Evolutionary conservation across 495 filamentous ascomycete species (phyloP).

Genomic region (Penicillium chermesinum): DNA sequence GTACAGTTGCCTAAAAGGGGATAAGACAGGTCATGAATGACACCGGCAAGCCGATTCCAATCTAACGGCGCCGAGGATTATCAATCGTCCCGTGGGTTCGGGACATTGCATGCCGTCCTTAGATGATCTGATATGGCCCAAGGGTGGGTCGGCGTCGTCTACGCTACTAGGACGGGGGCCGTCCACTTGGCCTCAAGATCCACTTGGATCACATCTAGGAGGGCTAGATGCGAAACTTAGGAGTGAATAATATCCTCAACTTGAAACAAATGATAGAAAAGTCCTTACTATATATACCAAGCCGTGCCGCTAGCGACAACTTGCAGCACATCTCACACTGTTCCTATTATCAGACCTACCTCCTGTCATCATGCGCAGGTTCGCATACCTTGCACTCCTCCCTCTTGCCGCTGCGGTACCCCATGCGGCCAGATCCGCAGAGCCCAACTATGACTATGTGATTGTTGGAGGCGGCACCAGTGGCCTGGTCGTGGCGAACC

Average conservation of each 20-base stretch:
- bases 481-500: conserved; percentile 47
- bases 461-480: conserved; percentile 49
- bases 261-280: too few relatives aligned
- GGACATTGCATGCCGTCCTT: not conserved
- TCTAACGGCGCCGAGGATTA: not conserved
- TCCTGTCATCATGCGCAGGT: not conserved
- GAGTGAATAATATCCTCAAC: too few relatives aligned
- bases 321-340: too few relatives aligned
- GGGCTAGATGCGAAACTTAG: too few relatives aligned
- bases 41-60: not conserved
- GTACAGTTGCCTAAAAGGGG: not conserved
- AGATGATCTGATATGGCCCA: not conserved
- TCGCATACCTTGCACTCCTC: not conserved
- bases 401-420: not conserved
- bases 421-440: not conserved
- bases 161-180: too few relatives aligned
- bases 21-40: not conserved
- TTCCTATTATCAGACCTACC: too few relatives aligned
- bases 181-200: too few relatives aligned
- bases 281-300: too few relatives aligned
- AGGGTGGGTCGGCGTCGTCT: not conserved
- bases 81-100: not conserved
- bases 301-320: too few relatives aligned
- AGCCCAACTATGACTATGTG: conserved; percentile 31
- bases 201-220: too few relatives aligned